Percentiles rank a stretch among this genome's conserved stretches.
phyloP scores from a whole-genome alignment of 805 yeast genomes.

The Schwanniomyces vanrijiae region DNA sequence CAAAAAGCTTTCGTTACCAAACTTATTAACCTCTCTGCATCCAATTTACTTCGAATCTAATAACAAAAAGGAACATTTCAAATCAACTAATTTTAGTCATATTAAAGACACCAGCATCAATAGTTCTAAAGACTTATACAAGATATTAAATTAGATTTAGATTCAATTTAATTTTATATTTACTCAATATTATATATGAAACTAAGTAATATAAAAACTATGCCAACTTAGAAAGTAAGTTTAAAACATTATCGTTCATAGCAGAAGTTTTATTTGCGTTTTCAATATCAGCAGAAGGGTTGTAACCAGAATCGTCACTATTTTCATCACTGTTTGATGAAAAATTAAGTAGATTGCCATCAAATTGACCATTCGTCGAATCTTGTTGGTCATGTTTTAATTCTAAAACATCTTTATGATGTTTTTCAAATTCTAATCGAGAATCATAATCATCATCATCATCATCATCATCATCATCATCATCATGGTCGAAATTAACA shows the following conservation, averaged over 20 bases:
- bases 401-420: constrained; percentile 33
- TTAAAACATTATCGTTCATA: constrained; percentile 23
- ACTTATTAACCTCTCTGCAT: neutral
- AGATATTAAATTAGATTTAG: constrained; percentile 8
- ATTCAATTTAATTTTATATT: neutral
- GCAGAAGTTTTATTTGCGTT: constrained; percentile 6
- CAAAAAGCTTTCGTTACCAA: constrained; percentile 5
- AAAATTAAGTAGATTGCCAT: neutral
- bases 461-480: constrained; percentile 14
- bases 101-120: neutral
- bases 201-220: constrained; percentile 1
- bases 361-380: neutral
- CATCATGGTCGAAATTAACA: constrained; percentile 8
- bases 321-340: constrained; percentile 8
- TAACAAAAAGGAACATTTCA: neutral
- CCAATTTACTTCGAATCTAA: neutral
- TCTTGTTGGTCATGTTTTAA: constrained; percentile 23
- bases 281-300: constrained; percentile 16
- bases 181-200: neutral
- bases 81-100: neutral
- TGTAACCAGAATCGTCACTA: constrained; percentile 17
- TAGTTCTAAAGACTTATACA: constrained; percentile 6
- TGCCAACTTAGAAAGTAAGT: constrained; percentile 31
- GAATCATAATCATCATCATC: constrained; percentile 14
- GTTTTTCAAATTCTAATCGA: constrained; percentile 17